Evolutionary conservation across 1,139 yeast genomes (phyloP).

Genomic region (Blastobotrys elegans): DNA sequence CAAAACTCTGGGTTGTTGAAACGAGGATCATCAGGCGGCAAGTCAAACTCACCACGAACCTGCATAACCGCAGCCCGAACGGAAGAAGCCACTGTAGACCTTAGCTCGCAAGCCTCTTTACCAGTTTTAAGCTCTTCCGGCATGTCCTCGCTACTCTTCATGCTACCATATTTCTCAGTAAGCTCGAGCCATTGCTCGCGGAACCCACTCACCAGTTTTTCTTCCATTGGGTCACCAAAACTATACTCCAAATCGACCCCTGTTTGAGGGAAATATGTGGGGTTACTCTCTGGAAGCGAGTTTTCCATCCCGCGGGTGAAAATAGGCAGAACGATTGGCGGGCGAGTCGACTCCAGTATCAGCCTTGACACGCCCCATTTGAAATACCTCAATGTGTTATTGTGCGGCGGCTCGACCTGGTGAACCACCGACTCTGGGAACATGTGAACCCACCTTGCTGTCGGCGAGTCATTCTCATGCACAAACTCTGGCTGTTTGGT

Average conservation of each 20-base stretch:
- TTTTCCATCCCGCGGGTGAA: slow-evolving; percentile 84
- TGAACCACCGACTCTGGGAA: slow-evolving; percentile 95
- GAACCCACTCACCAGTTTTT: slow-evolving; percentile 51
- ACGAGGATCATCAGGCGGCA: slow-evolving; percentile 37
- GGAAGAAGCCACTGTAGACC: slow-evolving; percentile 58
- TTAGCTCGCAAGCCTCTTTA: slow-evolving; percentile 51
- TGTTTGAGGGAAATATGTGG: slow-evolving; percentile 31
- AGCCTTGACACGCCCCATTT: slow-evolving; percentile 92
- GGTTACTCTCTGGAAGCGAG: slow-evolving; percentile 66
- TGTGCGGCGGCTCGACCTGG: slow-evolving; percentile 73
- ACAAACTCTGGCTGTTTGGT: neutral
- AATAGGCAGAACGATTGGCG: slow-evolving; percentile 89
- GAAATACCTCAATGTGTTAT: slow-evolving; percentile 86
- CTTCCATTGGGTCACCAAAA: slow-evolving; percentile 70
- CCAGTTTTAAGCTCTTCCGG: slow-evolving; percentile 61
- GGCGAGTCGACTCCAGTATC: slow-evolving; percentile 71
- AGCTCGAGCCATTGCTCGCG: slow-evolving; percentile 65
- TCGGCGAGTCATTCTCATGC: slow-evolving; percentile 2
- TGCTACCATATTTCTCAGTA: slow-evolving; percentile 39
- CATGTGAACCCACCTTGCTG: slow-evolving; percentile 85
- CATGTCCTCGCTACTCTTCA: slow-evolving; percentile 40
- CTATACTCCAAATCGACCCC: slow-evolving; percentile 66
- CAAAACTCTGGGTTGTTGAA: slow-evolving; percentile 68
- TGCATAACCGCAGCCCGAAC: slow-evolving; percentile 4
- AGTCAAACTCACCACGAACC: slow-evolving; percentile 1